Conservation (phyloP, 305 asterid genomes). For the Caryopteris hybrid region DNA sequence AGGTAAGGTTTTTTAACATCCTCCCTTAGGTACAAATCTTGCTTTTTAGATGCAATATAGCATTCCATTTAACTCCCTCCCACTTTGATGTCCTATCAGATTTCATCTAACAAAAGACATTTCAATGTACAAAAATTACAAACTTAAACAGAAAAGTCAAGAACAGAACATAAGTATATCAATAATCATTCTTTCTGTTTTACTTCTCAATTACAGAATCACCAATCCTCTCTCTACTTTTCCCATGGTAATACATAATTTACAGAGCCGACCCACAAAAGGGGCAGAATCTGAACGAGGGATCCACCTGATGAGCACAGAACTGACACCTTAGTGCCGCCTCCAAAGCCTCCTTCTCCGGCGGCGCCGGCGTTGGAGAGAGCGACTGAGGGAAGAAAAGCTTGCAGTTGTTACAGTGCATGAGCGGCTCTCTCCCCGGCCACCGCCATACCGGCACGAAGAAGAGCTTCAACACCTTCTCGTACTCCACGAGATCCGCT, state of each 20-base stretch:
- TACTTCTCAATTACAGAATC: not conserved
- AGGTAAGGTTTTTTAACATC: too few relatives aligned
- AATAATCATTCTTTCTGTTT: not conserved
- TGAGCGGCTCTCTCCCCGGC: slow-evolving; percentile 65
- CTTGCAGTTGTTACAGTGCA: slow-evolving; percentile 61
- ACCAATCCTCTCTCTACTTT: not conserved
- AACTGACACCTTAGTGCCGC: slow-evolving; percentile 21
- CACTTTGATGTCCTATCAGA: too few relatives aligned
- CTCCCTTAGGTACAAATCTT: too few relatives aligned
- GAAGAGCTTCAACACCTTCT: slow-evolving; percentile 68
- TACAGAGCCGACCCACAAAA: slow-evolving; percentile 25
- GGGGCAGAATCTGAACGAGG: slow-evolving; percentile 30
- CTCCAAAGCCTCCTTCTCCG: slow-evolving; percentile 14
- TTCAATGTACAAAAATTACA: too few relatives aligned
- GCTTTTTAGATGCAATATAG: too few relatives aligned
- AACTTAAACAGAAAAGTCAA: not conserved
- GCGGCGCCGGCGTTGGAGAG: slow-evolving; percentile 31
- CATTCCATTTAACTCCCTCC: too few relatives aligned
- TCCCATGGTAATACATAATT: not conserved
- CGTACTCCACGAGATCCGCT: slow-evolving; percentile 78
- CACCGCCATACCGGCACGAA: slow-evolving; percentile 86
- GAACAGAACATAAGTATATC: not conserved
- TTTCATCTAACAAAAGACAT: not conserved
- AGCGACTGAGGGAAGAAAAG: slow-evolving; percentile 54
- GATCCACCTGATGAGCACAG: slow-evolving; percentile 25